phyloP scores from a whole-genome alignment of 352 stramenopile species.

The Globisporangium paddicum region DNA sequence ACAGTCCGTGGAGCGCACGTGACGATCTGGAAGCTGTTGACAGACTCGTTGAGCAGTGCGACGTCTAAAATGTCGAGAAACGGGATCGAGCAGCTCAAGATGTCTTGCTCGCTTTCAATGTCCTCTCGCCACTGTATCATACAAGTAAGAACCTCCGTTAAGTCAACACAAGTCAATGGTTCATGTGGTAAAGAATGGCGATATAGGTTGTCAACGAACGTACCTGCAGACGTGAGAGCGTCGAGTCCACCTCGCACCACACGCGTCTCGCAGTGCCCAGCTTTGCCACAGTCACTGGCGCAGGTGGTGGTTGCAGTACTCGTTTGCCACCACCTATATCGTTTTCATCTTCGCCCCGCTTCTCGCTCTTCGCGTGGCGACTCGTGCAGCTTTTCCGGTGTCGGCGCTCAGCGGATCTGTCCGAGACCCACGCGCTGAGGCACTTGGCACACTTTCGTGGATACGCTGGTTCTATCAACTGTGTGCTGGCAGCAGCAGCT shows the following conservation, averaged over 20 bases:
- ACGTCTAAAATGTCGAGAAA: slow-evolving; percentile 34
- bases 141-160: not conserved
- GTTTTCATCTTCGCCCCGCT: not conserved
- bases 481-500: not conserved
- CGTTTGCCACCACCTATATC: not conserved
- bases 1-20: slow-evolving; percentile 27
- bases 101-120: slow-evolving; percentile 11
- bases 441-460: slow-evolving; percentile 31
- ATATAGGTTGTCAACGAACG: too few relatives aligned
- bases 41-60: slow-evolving; percentile 12
- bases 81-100: slow-evolving; percentile 12
- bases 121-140: slow-evolving; percentile 32
- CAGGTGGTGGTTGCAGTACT: not conserved
- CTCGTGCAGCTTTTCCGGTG: slow-evolving; percentile 17
- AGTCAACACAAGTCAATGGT: not conserved
- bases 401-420: slow-evolving; percentile 19
- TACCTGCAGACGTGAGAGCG: slow-evolving; percentile 33
- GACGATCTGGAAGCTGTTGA: slow-evolving; percentile 33
- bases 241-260: slow-evolving; percentile 50
- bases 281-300: not conserved
- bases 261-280: slow-evolving; percentile 37
- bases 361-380: not conserved
- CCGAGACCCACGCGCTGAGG: slow-evolving; percentile 30
- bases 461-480: slow-evolving; percentile 9
- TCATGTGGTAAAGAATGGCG: too few relatives aligned